phyloP scores from a whole-genome alignment of 2,329 filamentous ascomycete genomes.

The Polychaeton citri region DNA sequence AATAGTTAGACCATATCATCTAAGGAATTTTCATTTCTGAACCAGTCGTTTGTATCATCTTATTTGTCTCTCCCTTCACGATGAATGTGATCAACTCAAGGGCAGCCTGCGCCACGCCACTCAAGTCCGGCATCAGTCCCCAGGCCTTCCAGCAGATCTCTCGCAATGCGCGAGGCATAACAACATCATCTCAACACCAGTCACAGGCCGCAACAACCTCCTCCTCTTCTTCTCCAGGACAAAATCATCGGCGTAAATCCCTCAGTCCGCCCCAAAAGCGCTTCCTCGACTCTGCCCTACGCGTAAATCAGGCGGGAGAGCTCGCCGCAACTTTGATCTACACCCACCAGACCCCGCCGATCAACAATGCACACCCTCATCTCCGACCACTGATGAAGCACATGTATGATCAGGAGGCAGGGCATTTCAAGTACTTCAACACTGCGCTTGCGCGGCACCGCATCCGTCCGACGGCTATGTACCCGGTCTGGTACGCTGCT shows the following conservation, averaged over 20 bases:
- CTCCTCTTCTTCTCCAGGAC: background rate
- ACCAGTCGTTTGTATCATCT: no score
- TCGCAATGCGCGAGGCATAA: background rate
- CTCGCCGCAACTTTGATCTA: conserved; percentile 95
- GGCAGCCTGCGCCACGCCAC: background rate
- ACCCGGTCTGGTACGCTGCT: conserved; percentile 73
- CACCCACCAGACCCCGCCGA: conserved; percentile 69
- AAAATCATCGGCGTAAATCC: conserved; percentile 16
- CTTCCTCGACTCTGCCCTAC: conserved; percentile 67
- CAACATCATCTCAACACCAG: background rate
- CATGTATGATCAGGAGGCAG: conserved; percentile 95
- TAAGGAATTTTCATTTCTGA: no score
- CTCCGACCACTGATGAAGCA: conserved; percentile 85
- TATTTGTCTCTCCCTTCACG: no score
- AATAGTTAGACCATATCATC: no score
- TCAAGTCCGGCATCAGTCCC: background rate
- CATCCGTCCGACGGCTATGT: conserved; percentile 82
- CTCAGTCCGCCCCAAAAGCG: conserved; percentile 57
- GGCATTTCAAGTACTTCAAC: conserved; percentile 80
- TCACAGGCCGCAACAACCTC: background rate
- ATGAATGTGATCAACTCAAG: no score
- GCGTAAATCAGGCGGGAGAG: conserved; percentile 95
- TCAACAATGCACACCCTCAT: conserved; percentile 69
- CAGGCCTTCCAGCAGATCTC: background rate
- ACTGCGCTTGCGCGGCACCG: conserved; percentile 69